phyloP scores from a whole-genome alignment of 2,329 filamentous ascomycete genomes.

The Aspergillus unguis region DNA sequence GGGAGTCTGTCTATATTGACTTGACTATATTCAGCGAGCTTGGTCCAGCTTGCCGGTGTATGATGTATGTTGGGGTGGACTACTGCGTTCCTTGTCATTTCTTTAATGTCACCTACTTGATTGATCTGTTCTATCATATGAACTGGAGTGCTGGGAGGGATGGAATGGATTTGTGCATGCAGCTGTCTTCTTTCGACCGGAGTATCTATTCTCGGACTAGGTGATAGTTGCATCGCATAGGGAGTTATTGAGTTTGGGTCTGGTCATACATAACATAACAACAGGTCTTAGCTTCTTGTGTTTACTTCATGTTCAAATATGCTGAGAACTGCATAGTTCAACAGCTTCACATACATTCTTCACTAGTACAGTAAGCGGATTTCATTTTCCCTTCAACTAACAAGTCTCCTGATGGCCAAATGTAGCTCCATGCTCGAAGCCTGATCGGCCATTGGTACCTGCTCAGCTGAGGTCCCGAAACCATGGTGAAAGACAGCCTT shows the following conservation, averaged over 20 bases:
- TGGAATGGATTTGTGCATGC: constrained; percentile 25
- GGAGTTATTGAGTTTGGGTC: not conserved
- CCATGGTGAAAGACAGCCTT: not conserved
- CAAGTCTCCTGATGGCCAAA: not conserved
- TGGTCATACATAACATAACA: not conserved
- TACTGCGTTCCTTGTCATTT: constrained; percentile 22
- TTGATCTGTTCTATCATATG: constrained; percentile 16
- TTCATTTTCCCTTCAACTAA: not conserved
- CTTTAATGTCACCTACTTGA: constrained; percentile 16
- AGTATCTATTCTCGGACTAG: constrained; percentile 9
- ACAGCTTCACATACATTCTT: not conserved
- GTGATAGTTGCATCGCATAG: constrained; percentile 2
- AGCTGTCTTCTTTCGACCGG: not conserved
- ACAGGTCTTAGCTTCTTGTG: not conserved
- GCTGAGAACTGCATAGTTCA: not conserved
- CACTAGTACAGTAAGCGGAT: not conserved
- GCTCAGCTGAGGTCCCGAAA: not conserved
- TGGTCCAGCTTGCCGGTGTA: constrained; percentile 26
- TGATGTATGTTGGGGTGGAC: constrained; percentile 31
- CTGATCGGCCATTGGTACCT: not conserved
- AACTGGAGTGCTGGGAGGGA: constrained; percentile 33
- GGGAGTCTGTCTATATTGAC: constrained; percentile 23
- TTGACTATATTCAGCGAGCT: constrained; percentile 19
- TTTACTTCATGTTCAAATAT: not conserved
- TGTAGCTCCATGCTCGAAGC: not conserved